Evolutionary conservation across 2,329 filamentous ascomycete species (phyloP).

Genomic region (Cladophialophora chaetospira): DNA sequence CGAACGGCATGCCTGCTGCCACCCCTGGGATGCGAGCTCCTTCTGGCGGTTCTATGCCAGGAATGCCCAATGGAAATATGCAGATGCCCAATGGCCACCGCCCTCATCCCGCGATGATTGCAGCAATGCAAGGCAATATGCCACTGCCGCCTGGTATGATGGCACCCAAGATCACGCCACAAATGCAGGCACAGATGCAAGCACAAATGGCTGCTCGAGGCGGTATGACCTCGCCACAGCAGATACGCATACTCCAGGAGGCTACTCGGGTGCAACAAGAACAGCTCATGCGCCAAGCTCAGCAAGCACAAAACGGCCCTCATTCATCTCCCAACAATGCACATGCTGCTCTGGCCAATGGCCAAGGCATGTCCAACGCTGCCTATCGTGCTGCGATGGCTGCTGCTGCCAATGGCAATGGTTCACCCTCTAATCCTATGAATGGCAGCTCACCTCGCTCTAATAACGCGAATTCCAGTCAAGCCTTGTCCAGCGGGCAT

Average conservation of each 20-base stretch:
- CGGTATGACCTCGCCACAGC: constrained; percentile 45
- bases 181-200: constrained; percentile 71
- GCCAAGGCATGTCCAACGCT: constrained; percentile 45
- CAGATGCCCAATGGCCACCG: constrained; percentile 39
- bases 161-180: constrained; percentile 56
- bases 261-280: constrained; percentile 49
- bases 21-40: constrained; percentile 33
- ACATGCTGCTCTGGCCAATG: constrained; percentile 39
- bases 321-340: constrained; percentile 51
- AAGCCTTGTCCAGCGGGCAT: constrained; percentile 55
- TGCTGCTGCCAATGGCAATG: constrained; percentile 44
- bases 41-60: constrained; percentile 24
- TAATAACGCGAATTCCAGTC: constrained; percentile 43
- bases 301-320: constrained; percentile 44
- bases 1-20: constrained; percentile 47
- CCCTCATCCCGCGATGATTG: constrained; percentile 45
- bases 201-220: constrained; percentile 55
- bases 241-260: constrained; percentile 51
- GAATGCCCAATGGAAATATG: constrained; percentile 42
- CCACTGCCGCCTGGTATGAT: constrained; percentile 59
- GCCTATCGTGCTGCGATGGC: constrained; percentile 50
- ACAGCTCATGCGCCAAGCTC: constrained; percentile 38
- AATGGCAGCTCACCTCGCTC: constrained; percentile 52
- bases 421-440: constrained; percentile 45
- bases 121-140: constrained; percentile 43